Conservation (phyloP, 495 filamentous ascomycete species). For the Daldinia caldariorum region DNA sequence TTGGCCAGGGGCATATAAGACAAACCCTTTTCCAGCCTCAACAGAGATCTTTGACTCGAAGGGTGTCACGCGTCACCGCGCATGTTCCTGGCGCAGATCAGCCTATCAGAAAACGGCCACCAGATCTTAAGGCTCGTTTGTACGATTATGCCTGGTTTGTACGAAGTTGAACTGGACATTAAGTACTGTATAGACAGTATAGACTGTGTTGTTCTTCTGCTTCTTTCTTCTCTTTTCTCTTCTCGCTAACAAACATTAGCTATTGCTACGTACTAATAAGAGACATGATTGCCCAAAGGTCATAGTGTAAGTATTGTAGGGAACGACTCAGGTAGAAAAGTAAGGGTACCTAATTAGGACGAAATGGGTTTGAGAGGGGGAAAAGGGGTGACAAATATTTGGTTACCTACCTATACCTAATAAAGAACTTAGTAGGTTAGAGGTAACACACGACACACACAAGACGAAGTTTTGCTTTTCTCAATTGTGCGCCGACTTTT, state of each 20-base stretch:
- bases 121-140: constrained; percentile 26
- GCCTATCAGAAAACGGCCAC: constrained; percentile 23
- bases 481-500: constrained; percentile 34
- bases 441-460: constrained; percentile 33
- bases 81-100: constrained; percentile 39
- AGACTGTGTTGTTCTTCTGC: no score
- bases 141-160: constrained; percentile 21
- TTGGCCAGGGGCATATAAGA: constrained; percentile 41
- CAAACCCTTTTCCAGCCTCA: constrained; percentile 40
- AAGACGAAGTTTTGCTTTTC: constrained; percentile 39
- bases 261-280: constrained; percentile 11
- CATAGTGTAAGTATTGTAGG: background rate
- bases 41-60: constrained; percentile 28
- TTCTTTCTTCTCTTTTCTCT: background rate
- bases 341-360: constrained; percentile 5
- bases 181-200: constrained; percentile 5
- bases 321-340: constrained; percentile 10
- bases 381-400: constrained; percentile 14
- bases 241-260: constrained; percentile 16
- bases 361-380: background rate
- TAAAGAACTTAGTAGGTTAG: constrained; percentile 21
- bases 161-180: constrained; percentile 2
- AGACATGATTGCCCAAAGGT: background rate
- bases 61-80: constrained; percentile 35
- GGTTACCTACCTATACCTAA: constrained; percentile 14